Conservation (phyloP, 306 rosid species). For the Prunus dulcis region DNA sequence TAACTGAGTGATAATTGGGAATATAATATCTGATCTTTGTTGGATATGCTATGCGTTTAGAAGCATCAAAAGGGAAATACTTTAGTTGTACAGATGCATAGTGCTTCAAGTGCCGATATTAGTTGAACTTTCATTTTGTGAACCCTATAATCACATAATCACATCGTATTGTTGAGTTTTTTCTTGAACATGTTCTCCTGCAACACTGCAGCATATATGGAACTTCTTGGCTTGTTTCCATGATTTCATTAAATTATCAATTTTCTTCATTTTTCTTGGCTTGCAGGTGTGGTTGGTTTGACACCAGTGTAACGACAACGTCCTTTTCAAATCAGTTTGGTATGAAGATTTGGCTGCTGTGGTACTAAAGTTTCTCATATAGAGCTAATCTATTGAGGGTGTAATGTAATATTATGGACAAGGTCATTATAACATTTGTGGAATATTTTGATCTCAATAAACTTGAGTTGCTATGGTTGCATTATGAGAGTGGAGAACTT, state of each 20-base stretch:
- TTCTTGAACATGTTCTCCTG: neutral
- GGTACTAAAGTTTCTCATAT: slow-evolving; percentile 15
- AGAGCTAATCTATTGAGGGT: slow-evolving; percentile 24
- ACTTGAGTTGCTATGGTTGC: slow-evolving; percentile 4
- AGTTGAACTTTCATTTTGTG: neutral
- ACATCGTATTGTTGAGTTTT: neutral
- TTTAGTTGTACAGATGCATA: neutral
- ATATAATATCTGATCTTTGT: neutral
- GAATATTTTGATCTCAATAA: slow-evolving; percentile 20
- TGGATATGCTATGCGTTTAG: neutral
- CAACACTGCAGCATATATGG: neutral
- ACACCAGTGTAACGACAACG: slow-evolving; percentile 47
- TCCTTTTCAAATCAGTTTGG: slow-evolving; percentile 16
- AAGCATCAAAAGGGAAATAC: neutral
- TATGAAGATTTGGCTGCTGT: slow-evolving; percentile 17
- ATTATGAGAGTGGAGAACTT: neutral
- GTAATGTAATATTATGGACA: slow-evolving; percentile 16
- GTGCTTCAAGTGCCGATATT: neutral
- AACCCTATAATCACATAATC: neutral
- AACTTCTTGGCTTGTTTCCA: neutral
- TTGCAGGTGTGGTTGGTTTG: slow-evolving; percentile 73
- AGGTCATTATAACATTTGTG: neutral
- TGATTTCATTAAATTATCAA: slow-evolving; percentile 1
- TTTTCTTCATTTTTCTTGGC: slow-evolving; percentile 12
- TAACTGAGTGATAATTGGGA: neutral